Base-by-base conservation (phyloP, 192 early-diverging fungal genomes). In the Backusella luteola region DNA sequence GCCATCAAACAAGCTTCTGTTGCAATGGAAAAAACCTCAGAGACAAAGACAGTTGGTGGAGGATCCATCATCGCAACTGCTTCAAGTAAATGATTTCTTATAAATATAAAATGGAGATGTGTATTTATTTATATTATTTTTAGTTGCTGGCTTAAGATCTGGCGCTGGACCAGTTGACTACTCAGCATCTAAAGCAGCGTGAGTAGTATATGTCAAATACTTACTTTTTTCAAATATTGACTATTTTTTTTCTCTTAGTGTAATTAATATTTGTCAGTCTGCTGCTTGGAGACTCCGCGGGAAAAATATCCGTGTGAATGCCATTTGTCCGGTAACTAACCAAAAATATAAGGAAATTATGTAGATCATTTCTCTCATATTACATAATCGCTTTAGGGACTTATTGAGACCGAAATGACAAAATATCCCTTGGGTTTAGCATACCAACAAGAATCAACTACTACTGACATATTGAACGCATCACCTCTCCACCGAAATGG, bases 321-420 rank as follows among this genome's bases (percentile, higher is more conserved):
- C 85, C 38, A 69, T 88, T 49, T 88, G 86, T 38, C 85, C 85
- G 26, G 83, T 84, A 85, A 68, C 74, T 76, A 21, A 21, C 21
- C 1, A 11, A 41, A 73, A 42, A 63, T n/a, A 63, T 4, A 74
- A 21, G 14, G 4, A 35, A 5, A 2, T 8, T 17, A 4, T 23
- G 17, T 3, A 38, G 7, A 69, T 14, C 34, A 12, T 41, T 23
- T 23, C 4, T 38, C 29, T 67, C 36, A 41, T 29, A 1, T 69
- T 41, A 38, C 23, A 41, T 39, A 39, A 41, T 69, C 21, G 26
- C 4, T 36, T 69, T 39, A 69, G 68, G 86, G 86, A 12, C 66
- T 87, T 41, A 88, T 87, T 44, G 85, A 87, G 67, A 87, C 86
- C n/a, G 83, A 77, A 26, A 87, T 87, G 86, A 88, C 86, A 36